Conservation (phyloP, 352 stramenopile species). For the Lagenidium sp. region DNA sequence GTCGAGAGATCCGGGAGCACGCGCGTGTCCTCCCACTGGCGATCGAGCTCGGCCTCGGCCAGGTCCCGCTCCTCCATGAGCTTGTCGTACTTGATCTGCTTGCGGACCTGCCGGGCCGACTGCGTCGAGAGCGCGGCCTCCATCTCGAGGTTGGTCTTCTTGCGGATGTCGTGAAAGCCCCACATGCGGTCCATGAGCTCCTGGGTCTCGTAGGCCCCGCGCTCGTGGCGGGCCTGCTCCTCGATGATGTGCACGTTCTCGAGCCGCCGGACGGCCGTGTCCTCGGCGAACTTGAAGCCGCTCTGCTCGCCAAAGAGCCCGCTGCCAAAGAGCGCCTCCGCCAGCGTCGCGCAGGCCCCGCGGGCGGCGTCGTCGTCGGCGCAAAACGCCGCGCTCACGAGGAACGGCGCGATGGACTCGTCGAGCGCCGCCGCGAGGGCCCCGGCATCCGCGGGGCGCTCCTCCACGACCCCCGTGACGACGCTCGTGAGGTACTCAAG, state of each 20-base stretch:
- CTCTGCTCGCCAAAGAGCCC: conserved; percentile 10
- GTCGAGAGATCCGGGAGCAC: conserved; percentile 65
- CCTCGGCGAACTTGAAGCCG: conserved; percentile 6
- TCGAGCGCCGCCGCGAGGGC: conserved; percentile 31
- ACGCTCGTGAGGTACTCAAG: conserved; percentile 63
- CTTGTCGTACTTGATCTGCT: conserved; percentile 62
- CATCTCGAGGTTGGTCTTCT: conserved; percentile 67
- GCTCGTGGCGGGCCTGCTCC: conserved; percentile 42
- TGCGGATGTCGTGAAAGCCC: conserved; percentile 81
- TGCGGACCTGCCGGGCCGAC: conserved; percentile 72
- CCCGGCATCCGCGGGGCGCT: conserved; percentile 19
- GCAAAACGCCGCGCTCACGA: conserved; percentile 41
- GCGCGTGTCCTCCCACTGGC: conserved; percentile 71
- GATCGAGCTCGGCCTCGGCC: conserved; percentile 53
- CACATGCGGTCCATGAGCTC: conserved; percentile 77
- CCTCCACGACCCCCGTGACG: conserved; percentile 36
- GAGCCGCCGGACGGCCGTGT: conserved; percentile 39
- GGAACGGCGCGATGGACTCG: conserved; percentile 63
- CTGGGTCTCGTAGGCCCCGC: conserved; percentile 39
- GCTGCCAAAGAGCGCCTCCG: conserved; percentile 21
- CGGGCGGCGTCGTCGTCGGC: conserved; percentile 30
- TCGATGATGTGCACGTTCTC: conserved; percentile 64
- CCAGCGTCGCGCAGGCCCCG: conserved; percentile 30
- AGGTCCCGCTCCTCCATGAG: conserved; percentile 46
- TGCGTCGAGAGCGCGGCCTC: conserved; percentile 65